These are phyloP conservation scores for Puccinia triticina DNA, from an alignment of 1,284 basidiomycete species.

Conservation along the genomic window DNA sequence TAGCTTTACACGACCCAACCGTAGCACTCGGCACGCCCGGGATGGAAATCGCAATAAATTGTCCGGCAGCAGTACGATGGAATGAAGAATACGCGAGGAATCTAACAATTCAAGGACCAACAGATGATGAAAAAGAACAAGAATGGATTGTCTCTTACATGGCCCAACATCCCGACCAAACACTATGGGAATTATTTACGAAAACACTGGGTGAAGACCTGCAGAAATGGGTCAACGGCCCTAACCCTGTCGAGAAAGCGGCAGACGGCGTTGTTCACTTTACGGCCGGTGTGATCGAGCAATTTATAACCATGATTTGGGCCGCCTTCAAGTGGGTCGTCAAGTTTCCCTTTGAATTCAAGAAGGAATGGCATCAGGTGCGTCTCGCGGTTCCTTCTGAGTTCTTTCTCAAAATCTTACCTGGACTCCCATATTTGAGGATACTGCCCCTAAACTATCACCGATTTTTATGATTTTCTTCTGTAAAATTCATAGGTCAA, in stretches of 20 bases:
- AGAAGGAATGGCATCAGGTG: conserved; percentile 46
- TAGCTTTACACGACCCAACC: conserved; percentile 45
- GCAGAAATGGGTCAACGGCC: conserved; percentile 23
- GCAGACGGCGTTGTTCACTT: too few species aligned
- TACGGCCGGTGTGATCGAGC: too few species aligned
- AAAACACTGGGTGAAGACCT: conserved; percentile 35
- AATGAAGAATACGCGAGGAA: conserved; percentile 41
- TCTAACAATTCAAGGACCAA: conserved; percentile 10
- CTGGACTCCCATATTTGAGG: too few species aligned
- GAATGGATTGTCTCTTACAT: conserved; percentile 49
- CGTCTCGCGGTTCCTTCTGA: not conserved
- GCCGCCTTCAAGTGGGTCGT: conserved; percentile 51
- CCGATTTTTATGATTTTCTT: not conserved
- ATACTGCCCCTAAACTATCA: too few species aligned
- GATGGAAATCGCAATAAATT: conserved; percentile 5
- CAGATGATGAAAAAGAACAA: conserved; percentile 42
- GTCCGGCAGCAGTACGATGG: conserved; percentile 38
- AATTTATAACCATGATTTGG: too few species aligned
- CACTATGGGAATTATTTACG: conserved; percentile 49
- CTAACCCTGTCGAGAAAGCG: conserved; percentile 1
- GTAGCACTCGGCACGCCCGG: conserved; percentile 27
- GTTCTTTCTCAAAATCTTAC: too few species aligned
- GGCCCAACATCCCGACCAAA: conserved; percentile 43
- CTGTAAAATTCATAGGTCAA: conserved; percentile 10
- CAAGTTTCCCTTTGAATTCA: conserved; percentile 47